Evolutionary conservation across 2,329 filamentous ascomycete species (phyloP).

Genomic region (Claviceps citrina): DNA sequence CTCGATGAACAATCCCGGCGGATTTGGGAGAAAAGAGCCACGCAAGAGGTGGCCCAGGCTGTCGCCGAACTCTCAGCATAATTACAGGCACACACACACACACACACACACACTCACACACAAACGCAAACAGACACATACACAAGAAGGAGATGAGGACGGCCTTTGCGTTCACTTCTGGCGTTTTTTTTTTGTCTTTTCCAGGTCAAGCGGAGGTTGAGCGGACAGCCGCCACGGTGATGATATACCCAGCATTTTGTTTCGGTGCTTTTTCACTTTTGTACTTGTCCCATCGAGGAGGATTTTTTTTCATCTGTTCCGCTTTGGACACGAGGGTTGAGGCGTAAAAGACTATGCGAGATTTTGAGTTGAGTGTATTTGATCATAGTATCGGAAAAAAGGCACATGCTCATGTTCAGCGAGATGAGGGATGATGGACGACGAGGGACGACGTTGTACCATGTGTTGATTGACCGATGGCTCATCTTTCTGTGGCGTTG

Average conservation of each 20-base stretch:
- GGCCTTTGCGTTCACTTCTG: conserved; percentile 14
- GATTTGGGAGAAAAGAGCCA: conserved; percentile 62
- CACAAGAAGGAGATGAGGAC: conserved; percentile 9
- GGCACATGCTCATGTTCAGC: conserved; percentile 5
- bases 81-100: conserved; percentile 13
- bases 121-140: no score
- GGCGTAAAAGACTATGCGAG: conserved; percentile 7
- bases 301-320: conserved; percentile 1
- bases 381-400: conserved; percentile 5
- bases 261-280: not conserved
- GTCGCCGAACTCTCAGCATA: conserved; percentile 41
- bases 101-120: conserved; percentile 6
- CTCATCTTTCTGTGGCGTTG: conserved; percentile 3
- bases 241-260: conserved; percentile 17
- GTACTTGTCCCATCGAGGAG: conserved; percentile 10
- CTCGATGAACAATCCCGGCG: conserved; percentile 52
- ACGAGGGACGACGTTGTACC: conserved; percentile 5
- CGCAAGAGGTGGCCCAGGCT: conserved; percentile 62
- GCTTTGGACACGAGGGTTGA: conserved; percentile 4
- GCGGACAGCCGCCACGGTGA: conserved; percentile 8
- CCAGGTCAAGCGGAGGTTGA: conserved; percentile 3
- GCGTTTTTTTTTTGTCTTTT: conserved; percentile 13
- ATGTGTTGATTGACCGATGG: conserved; percentile 7
- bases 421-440: conserved; percentile 3
- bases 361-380: conserved; percentile 6